Conservation (phyloP, 148 eudicot species). For the Pharnaceum exiguum region DNA sequence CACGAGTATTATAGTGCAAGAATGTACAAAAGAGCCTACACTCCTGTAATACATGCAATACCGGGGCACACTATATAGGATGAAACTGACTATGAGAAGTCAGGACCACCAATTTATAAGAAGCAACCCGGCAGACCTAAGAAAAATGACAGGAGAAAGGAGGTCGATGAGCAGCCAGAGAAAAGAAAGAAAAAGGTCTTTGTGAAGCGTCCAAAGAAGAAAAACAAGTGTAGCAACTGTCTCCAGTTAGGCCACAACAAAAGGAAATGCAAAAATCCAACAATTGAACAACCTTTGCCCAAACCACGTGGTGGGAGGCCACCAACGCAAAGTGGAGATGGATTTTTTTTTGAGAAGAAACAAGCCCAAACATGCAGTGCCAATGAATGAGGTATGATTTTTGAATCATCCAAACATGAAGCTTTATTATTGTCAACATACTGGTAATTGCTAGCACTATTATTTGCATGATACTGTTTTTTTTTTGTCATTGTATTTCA, state of each 20-base stretch:
- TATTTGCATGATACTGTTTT: too few species aligned
- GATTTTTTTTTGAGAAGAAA: too few species aligned
- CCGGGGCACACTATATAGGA: not conserved
- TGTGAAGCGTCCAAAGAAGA: not conserved
- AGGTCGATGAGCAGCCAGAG: too few species aligned
- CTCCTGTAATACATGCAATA: not conserved
- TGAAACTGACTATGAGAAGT: not conserved
- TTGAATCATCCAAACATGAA: too few species aligned
- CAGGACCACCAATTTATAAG: not conserved
- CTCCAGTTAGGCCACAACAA: not conserved
- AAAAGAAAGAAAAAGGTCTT: not conserved
- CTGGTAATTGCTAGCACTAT: too few species aligned
- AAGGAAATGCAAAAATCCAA: not conserved
- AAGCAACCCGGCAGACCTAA: slow-evolving; percentile 1
- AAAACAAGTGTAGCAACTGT: not conserved
- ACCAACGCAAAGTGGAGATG: too few species aligned
- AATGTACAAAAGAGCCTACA: not conserved
- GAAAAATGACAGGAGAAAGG: not conserved
- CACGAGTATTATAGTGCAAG: not conserved
- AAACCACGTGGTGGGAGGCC: too few species aligned
- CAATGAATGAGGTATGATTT: too few species aligned
- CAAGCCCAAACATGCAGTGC: too few species aligned
- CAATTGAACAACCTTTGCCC: not conserved
- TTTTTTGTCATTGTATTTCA: too few species aligned
- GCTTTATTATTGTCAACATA: too few species aligned